Evolutionary conservation across 306 rosid species (phyloP), one percentile per base, ranked within the genome.

Genomic region (Prinsepia uniflora): DNA sequence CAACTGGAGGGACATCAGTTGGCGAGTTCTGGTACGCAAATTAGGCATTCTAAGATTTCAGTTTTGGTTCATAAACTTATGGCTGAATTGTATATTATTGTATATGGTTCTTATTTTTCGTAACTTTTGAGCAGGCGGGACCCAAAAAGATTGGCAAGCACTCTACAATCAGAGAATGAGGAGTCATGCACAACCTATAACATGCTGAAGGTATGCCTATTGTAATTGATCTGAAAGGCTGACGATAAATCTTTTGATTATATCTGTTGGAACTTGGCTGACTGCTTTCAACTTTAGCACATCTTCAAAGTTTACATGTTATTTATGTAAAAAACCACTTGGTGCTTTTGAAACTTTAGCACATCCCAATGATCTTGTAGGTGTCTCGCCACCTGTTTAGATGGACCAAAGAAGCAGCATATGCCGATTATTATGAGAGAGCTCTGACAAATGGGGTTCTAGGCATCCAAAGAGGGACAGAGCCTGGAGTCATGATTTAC

Each of bases 1-100:
- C 99, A 80, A 95, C 99, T 7, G 99, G 99, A 85, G 99, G 99
- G 82, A 85, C 99, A 72, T 95, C 99, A 18, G 85, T 74, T 74
- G 0, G 48, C 1, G 99, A 95, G 73, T 82, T 83, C 86, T 95
- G 99, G 99, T 95, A 95, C 73, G 69, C 19, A 10, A 50, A 20
- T 14, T 67, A 13, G 5, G 66, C 61, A 10, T 13, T 15, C 40
- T 40, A 11, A 63, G 43, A 24, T 66, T 76, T 44, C 9, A 50
- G 63, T 68, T 72, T 73, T 52, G 8, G 72, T 73, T 76, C 56
- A 62, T 80, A 30, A 30, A 1, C 36, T 30, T 30, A 30, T 30
- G 36, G 36, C 36, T 30, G 36, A 30, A 30, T 30, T 30, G 36
- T 30, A 3, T 30, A 30, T 30, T 30, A 30, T 30, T 30, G 3